phyloP scores from a whole-genome alignment of 1,139 yeast genomes.

The Chernovozyma sophiae-reginae region DNA sequence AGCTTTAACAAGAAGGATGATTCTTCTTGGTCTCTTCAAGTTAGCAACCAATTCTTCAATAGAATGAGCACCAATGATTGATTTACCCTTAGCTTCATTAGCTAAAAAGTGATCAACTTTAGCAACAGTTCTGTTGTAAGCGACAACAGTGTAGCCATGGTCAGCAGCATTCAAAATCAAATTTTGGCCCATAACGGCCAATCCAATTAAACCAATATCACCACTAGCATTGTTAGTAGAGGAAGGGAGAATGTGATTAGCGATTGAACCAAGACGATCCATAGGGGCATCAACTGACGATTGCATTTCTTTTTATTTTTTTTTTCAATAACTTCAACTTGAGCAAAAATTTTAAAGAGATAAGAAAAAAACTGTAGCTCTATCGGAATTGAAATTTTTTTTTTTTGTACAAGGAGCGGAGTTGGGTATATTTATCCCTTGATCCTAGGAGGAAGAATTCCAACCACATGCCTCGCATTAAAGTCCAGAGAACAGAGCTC shows the following conservation, averaged over 20 bases:
- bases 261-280: constrained; percentile 6
- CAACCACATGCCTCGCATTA: no score
- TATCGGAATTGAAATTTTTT: no score
- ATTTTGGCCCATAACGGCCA: constrained; percentile 99
- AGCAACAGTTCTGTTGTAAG: constrained; percentile 94
- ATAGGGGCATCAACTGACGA: no score
- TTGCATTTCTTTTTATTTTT: no score
- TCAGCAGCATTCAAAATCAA: constrained; percentile 96
- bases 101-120: constrained; percentile 92
- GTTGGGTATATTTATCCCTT: no score
- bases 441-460: no score
- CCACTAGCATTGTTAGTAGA: constrained; percentile 51
- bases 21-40: constrained; percentile 96
- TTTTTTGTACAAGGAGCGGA: no score
- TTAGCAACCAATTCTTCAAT: constrained; percentile 82
- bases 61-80: constrained; percentile 93
- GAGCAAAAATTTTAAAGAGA: no score
- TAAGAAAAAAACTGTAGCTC: no score
- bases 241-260: constrained; percentile 5
- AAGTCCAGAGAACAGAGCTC: no score
- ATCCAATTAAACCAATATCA: constrained; percentile 98
- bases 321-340: no score
- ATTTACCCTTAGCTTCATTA: constrained; percentile 95
- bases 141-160: constrained; percentile 96
- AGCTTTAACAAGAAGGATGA: constrained; percentile 92